Evolutionary conservation across 192 early-diverging fungal species (phyloP).

Genomic region (Dissophora ornata): DNA sequence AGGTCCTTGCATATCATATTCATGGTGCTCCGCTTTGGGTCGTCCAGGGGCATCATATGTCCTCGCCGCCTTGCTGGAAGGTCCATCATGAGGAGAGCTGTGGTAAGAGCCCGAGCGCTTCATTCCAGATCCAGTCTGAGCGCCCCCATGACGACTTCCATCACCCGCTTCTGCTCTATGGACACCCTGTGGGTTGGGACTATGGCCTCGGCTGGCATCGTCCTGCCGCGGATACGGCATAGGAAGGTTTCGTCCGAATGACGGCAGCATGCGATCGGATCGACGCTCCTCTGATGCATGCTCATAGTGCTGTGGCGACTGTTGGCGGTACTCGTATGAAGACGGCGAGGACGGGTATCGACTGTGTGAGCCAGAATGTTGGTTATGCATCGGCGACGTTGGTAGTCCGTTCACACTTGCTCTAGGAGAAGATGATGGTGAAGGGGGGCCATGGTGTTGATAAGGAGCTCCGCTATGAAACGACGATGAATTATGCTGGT

Average conservation of each 20-base stretch:
- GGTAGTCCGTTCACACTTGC: constrained; percentile 4
- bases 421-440: constrained; percentile 25
- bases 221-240: constrained; percentile 26
- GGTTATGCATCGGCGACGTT: constrained; percentile 24
- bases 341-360: constrained; percentile 39
- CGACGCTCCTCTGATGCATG: constrained; percentile 30
- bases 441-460: constrained; percentile 25
- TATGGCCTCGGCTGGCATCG: constrained; percentile 11
- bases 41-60: constrained; percentile 16
- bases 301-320: constrained; percentile 35
- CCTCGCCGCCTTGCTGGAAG: constrained; percentile 29
- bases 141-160: constrained; percentile 1
- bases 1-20: constrained; percentile 43
- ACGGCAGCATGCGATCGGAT: constrained; percentile 46
- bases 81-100: constrained; percentile 28
- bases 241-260: constrained; percentile 48
- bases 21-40: constrained; percentile 24
- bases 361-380: constrained; percentile 13
- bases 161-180: constrained; percentile 3
- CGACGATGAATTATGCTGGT: constrained; percentile 11
- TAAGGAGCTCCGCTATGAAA: constrained; percentile 4
- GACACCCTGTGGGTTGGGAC: background rate
- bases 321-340: constrained; percentile 27
- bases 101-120: constrained; percentile 44
- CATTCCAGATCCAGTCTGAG: constrained; percentile 17